Evolutionary conservation across 768 basidiomycete genomes (phyloP), one percentile per base, ranked within the genome.

Genomic region (Suillus cothurnatus): DNA sequence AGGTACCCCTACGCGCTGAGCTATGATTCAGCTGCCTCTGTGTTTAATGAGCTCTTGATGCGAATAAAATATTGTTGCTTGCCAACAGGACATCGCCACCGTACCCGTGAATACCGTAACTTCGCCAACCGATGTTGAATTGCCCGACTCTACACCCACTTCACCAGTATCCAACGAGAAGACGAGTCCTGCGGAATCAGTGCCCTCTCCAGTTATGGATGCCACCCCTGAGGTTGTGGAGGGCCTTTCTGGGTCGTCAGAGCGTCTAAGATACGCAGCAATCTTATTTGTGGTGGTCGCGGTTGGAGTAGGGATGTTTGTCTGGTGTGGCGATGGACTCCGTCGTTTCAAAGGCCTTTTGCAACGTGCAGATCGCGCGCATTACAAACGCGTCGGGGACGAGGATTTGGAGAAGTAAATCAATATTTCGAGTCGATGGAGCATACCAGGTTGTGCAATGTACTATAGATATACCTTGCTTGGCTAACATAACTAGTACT

Each of bases 1-100:
- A 97, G 93, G 94, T 97, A 88, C 96, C 95, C 80, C 79, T 93
- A 72, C 94, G 88, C 75, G 91, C 86, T 86, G 97, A 99, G 88
- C 94, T 98, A 76, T 98, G 86, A 89, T 78, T 73, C 74, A 73
- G 81, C 80, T 77, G 73, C 71, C 64, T 31, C 19, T 39, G 62
- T 74, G 67, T 74, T 71, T 68, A 70, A 59, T 75, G 78, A 80
- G 74, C 74, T 68, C 76, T 64, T 76, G 73, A 78, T 82, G 78
- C 78, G 74, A 85, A 88, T 87, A 84, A 84, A 83, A 67, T 63
- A 81, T 80, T 72, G 79, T 82, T 80, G 72, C 72, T 84, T 81
- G 71, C 80, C 75, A 71, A 81, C 81, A 86, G 84, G 84, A 80
- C 70, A 57, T 67, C 57, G 69, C 73, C 58, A 70, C 67, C 65